Base-by-base conservation (phyloP, 495 filamentous ascomycete species). In the Xanthoparmelia taractica region DNA sequence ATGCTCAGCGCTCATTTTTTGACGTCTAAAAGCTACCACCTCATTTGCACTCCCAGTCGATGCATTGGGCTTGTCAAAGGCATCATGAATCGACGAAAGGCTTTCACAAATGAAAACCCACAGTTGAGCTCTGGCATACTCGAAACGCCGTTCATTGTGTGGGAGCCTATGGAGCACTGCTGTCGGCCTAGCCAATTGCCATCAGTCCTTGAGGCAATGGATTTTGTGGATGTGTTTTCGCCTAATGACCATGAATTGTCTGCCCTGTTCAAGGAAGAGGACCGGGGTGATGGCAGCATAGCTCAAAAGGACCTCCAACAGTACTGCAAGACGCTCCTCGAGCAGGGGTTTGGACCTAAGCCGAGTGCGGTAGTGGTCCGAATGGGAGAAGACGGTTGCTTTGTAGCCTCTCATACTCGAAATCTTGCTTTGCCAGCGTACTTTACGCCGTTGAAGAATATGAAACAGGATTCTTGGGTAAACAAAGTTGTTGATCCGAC, bases 121-220 rank as follows among this genome's bases (percentile, higher is more conserved):
- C 17, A 41, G 4, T 40, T 50, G 34, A 54, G 56, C 29, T 37
- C 40, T n/a, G 47, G 31, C 1, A 12, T 31, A 17, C 29, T 27
- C 4, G 33, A 52, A 10, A 79, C 79, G 36, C 91, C 89, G 2
- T 71, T 94, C 17, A 87, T 97, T 72, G 83, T 97, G 45, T 98
- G 94, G 94, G 94, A 98, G 71, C 94, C 94, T 6, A 87, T 96
- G 5, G 94, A 95, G 15, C 90, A 95, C 70, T 82, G 89, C 3
- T 97, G 94, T 71, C 84, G 79, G 0, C 89, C 90, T 0, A 82
- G 84, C 64, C 85, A 97, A 72, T 78, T 91, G 57, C 76, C 85
- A 2, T 87, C 84, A 63, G 89, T 87, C 75, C 82, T 87, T 40
- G 83, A 87, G 59, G 85, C 85, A 20, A 80, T 89, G 31, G 78